Conservation (phyloP, 257 asterid genomes). For the Echites panduratus region DNA sequence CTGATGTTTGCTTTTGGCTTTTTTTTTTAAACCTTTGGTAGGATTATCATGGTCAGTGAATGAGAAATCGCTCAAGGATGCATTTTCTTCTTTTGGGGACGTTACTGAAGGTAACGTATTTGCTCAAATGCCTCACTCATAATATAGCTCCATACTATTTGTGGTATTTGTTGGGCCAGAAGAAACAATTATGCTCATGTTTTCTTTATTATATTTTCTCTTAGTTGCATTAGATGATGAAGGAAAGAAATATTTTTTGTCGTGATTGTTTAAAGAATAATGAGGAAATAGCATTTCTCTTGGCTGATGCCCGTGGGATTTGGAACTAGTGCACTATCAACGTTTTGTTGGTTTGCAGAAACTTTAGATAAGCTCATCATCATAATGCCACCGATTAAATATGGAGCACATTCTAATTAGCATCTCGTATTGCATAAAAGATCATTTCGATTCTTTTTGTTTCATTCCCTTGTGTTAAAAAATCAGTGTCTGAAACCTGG, state of each 20-base stretch:
- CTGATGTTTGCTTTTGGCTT: neutral
- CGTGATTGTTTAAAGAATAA: neutral
- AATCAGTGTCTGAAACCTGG: neutral
- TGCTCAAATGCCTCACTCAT: slow-evolving; percentile 25
- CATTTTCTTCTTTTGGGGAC: slow-evolving; percentile 37
- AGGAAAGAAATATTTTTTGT: neutral
- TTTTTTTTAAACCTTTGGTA: neutral
- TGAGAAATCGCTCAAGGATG: slow-evolving; percentile 36
- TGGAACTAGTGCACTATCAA: neutral
- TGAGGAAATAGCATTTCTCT: neutral
- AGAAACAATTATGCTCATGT: neutral
- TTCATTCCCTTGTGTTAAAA: neutral
- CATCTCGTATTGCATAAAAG: neutral
- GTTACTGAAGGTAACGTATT: slow-evolving; percentile 41
- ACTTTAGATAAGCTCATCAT: neutral
- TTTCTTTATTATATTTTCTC: no score
- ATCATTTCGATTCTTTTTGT: neutral
- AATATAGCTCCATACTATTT: neutral
- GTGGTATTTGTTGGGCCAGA: neutral
- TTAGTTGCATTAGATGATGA: neutral
- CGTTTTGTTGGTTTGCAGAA: no score
- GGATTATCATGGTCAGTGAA: slow-evolving; percentile 45
- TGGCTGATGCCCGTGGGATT: neutral
- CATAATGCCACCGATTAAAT: neutral
- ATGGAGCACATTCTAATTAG: neutral